Conservation (phyloP, 2,329 filamentous ascomycete species). For the Penicillium hordei region DNA sequence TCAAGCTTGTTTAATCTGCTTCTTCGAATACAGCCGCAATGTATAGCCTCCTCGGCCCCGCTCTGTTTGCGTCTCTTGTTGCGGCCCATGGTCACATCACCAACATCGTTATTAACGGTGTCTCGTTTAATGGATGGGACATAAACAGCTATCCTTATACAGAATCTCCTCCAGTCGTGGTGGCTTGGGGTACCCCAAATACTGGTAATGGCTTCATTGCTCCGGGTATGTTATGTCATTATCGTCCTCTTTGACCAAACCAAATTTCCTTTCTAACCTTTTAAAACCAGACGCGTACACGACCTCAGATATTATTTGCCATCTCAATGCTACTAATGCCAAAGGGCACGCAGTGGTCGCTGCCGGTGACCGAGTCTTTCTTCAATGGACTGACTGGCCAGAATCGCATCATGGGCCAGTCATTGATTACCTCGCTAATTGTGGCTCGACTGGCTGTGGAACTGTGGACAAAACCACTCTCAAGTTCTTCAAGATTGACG, state of each 20-base stretch:
- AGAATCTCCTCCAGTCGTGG: slow-evolving; percentile 39
- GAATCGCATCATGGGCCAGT: slow-evolving; percentile 62
- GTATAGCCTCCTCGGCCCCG: neutral
- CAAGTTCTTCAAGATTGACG: slow-evolving; percentile 63
- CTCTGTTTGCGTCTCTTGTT: slow-evolving; percentile 31
- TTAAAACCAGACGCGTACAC: slow-evolving; percentile 39
- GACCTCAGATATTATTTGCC: slow-evolving; percentile 59
- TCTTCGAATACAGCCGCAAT: neutral
- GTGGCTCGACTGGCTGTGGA: slow-evolving; percentile 53
- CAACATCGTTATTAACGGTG: slow-evolving; percentile 39
- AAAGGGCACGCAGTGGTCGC: slow-evolving; percentile 52
- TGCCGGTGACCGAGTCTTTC: slow-evolving; percentile 57
- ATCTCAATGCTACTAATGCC: slow-evolving; percentile 54
- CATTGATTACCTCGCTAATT: slow-evolving; percentile 62
- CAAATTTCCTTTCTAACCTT: neutral
- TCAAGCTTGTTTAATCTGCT: neutral
- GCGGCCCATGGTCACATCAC: slow-evolving; percentile 36
- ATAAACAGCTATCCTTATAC: slow-evolving; percentile 30
- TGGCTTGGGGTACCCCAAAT: slow-evolving; percentile 56
- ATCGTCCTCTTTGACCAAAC: neutral
- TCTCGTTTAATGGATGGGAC: slow-evolving; percentile 44
- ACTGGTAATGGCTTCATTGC: slow-evolving; percentile 56
- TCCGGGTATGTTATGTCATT: slow-evolving; percentile 25
- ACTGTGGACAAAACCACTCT: slow-evolving; percentile 53
- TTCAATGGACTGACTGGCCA: slow-evolving; percentile 67